These are phyloP conservation scores for Antarctomyces pellizariae DNA, from an alignment of 495 filamentous ascomycete species.

Conservation along the genomic window DNA sequence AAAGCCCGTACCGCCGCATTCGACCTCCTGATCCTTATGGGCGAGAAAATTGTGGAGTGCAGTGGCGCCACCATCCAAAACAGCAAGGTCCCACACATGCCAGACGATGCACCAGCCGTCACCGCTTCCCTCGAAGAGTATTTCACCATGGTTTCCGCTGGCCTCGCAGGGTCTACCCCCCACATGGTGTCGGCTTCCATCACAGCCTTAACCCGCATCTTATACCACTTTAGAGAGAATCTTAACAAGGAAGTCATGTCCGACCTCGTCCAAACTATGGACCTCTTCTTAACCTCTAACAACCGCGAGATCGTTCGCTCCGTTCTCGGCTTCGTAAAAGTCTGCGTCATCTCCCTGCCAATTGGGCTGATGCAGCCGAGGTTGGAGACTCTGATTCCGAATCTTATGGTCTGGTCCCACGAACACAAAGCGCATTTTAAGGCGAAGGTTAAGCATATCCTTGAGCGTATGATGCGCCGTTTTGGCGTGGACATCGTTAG, in stretches of 20 bases:
- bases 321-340: constrained; percentile 89
- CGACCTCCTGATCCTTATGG: constrained; percentile 74
- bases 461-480: constrained; percentile 76
- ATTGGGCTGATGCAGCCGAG: constrained; percentile 49
- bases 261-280: constrained; percentile 77
- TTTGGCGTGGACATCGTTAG: constrained; percentile 68
- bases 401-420: constrained; percentile 85
- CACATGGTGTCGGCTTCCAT: constrained; percentile 93
- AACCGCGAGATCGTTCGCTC: constrained; percentile 90
- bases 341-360: constrained; percentile 68
- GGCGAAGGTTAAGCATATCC: constrained; percentile 88
- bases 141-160: constrained; percentile 93
- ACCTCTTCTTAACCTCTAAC: constrained; percentile 80
- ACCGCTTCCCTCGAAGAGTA: constrained; percentile 74
- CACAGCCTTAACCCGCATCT: constrained; percentile 70
- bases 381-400: constrained; percentile 52
- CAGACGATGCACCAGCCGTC: constrained; percentile 49
- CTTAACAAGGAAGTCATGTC: constrained; percentile 29
- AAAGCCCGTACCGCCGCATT: constrained; percentile 74
- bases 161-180: constrained; percentile 70
- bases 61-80: constrained; percentile 58
- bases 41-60: constrained; percentile 42
- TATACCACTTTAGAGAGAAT: constrained; percentile 62
- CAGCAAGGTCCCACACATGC: constrained; percentile 66
- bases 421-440: constrained; percentile 93